A percentile compares a stretch with the other conserved stretches of the same genome.
Evolutionary conservation across 257 asterid species (phyloP).

Genomic region (Solanum raphanifolium): DNA sequence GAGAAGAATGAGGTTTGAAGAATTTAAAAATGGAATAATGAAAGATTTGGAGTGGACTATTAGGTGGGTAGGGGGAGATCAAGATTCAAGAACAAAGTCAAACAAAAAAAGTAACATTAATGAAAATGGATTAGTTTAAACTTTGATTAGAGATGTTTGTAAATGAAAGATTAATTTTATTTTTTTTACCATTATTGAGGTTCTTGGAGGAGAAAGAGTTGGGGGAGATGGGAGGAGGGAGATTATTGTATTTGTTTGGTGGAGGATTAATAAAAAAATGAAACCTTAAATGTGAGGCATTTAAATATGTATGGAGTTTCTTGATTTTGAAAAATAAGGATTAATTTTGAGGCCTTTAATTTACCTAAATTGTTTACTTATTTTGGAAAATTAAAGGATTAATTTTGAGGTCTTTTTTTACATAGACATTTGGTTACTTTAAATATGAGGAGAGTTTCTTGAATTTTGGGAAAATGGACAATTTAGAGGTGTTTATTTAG

Average conservation of each 20-base stretch:
- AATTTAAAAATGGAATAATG: slow-evolving; percentile 12
- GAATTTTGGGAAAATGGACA: not conserved
- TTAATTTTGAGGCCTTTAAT: not conserved
- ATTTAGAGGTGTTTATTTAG: not conserved
- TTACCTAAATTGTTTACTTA: not conserved
- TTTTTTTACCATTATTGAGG: not conserved
- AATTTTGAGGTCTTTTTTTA: not conserved
- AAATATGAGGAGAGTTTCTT: not conserved
- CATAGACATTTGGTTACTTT: not conserved
- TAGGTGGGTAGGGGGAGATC: not conserved
- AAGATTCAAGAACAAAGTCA: slow-evolving; percentile 19
- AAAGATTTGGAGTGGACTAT: slow-evolving; percentile 37
- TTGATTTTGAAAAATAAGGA: not conserved
- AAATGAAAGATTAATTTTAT: not conserved
- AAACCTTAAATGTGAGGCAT: not conserved
- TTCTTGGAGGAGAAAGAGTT: not conserved
- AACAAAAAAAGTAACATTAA: slow-evolving; percentile 13
- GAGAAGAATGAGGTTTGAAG: slow-evolving; percentile 33
- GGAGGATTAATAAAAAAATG: not conserved
- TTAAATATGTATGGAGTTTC: not conserved
- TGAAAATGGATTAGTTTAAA: not conserved
- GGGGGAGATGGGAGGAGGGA: not conserved
- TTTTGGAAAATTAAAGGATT: not conserved
- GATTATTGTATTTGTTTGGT: not conserved
- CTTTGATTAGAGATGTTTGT: not conserved